These are phyloP conservation scores for Ogataea nitratoaversa DNA, from an alignment of 805 yeast species.

Conservation along the genomic window DNA sequence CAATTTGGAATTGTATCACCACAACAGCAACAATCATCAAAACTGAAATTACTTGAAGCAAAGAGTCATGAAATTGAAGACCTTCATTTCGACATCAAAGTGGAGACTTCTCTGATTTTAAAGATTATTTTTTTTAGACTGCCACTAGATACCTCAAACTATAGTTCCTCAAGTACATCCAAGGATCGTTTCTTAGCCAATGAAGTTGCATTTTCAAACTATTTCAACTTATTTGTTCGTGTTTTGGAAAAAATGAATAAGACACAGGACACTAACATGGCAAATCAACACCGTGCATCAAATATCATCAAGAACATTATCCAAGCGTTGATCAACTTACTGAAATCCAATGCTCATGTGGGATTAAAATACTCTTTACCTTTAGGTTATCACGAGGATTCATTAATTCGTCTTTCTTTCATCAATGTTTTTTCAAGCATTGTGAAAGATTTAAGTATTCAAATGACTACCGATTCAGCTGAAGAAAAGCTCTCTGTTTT, in stretches of 20 bases:
- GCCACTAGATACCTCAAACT: conserved; percentile 55
- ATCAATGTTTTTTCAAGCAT: conserved; percentile 74
- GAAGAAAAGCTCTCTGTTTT: conserved; percentile 7
- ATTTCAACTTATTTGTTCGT: conserved; percentile 58
- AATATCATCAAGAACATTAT: conserved; percentile 60
- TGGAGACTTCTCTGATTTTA: conserved; percentile 57
- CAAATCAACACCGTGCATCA: conserved; percentile 48
- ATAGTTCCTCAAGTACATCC: conserved; percentile 31
- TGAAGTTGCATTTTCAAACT: conserved; percentile 62
- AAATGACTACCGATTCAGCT: conserved; percentile 10
- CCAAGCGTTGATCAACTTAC: conserved; percentile 59
- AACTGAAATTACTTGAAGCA: conserved; percentile 12
- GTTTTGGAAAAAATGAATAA: conserved; percentile 43
- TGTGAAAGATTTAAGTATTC: conserved; percentile 29
- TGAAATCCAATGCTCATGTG: conserved; percentile 69
- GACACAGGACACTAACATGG: conserved; percentile 13
- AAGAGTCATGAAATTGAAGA: conserved; percentile 25
- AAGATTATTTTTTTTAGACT: conserved; percentile 51
- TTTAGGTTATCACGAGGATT: conserved; percentile 68
- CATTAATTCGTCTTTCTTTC: conserved; percentile 64
- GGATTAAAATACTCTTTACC: conserved; percentile 76
- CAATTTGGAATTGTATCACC: conserved; percentile 5
- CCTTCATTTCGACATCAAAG: conserved; percentile 26
- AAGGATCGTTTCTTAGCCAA: conserved; percentile 23
- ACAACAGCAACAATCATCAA: conserved; percentile 1